These are phyloP conservation scores for Plenodomus lindquistii DNA, from an alignment of 2,329 filamentous ascomycete genomes.

Conservation along the genomic window DNA sequence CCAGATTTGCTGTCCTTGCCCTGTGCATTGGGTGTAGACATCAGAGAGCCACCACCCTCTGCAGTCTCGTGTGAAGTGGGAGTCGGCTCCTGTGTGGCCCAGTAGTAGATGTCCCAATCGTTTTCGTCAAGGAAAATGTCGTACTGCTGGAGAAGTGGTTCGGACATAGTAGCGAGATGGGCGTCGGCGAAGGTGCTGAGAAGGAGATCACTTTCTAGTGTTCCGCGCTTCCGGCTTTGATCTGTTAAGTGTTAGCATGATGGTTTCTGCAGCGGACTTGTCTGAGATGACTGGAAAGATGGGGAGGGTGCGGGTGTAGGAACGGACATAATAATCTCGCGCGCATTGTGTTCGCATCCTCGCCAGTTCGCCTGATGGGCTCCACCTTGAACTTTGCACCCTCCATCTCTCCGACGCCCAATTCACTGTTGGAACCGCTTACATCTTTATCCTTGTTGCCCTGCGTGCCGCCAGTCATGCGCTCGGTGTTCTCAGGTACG, in stretches of 20 bases:
- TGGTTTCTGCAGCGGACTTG: not conserved
- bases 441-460: conserved; percentile 47
- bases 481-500: conserved; percentile 64
- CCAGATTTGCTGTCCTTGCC: conserved; percentile 50
- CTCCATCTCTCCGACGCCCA: conserved; percentile 39
- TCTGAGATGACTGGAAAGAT: conserved; percentile 1
- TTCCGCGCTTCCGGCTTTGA: conserved; percentile 95
- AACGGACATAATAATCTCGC: conserved; percentile 75
- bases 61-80: conserved; percentile 61
- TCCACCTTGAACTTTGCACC: conserved; percentile 77
- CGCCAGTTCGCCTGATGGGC: conserved; percentile 81
- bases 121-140: conserved; percentile 97
- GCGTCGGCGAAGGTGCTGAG: conserved; percentile 91
- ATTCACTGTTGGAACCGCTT: conserved; percentile 30
- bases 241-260: conserved; percentile 58
- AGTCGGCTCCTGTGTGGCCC: conserved; percentile 84
- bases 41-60: conserved; percentile 54
- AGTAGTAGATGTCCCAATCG: conserved; percentile 99
- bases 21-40: conserved; percentile 50
- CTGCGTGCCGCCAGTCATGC: conserved; percentile 68
- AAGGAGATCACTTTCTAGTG: conserved; percentile 91
- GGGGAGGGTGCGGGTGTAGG: conserved; percentile 14
- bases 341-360: conserved; percentile 83
- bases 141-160: conserved; percentile 76
- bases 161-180: conserved; percentile 74